Evolutionary conservation across 2,329 filamentous ascomycete genomes (phyloP).

Genomic region (Colletotrichum abscissum): DNA sequence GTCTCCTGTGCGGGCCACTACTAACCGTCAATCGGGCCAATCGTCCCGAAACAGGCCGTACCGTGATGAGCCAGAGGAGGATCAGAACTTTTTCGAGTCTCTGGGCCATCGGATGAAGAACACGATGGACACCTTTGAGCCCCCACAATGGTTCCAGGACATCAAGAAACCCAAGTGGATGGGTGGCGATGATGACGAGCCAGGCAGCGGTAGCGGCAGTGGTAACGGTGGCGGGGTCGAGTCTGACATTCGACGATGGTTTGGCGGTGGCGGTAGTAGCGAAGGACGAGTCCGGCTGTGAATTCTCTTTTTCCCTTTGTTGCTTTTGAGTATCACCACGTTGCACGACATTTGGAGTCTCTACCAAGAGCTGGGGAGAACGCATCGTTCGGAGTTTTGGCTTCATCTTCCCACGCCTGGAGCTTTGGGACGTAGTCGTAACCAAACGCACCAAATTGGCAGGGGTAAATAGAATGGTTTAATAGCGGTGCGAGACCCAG

Average conservation of each 20-base stretch:
- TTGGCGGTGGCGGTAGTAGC: slow-evolving; percentile 53
- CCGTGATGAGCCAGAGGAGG: slow-evolving; percentile 69
- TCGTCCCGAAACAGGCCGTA: slow-evolving; percentile 35
- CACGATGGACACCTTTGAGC: slow-evolving; percentile 85
- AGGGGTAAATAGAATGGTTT: slow-evolving; percentile 20
- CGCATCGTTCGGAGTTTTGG: slow-evolving; percentile 35
- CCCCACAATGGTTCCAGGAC: slow-evolving; percentile 85
- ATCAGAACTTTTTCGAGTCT: slow-evolving; percentile 85
- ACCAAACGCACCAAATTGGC: slow-evolving; percentile 4
- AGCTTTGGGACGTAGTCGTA: slow-evolving; percentile 1
- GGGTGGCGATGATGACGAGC: slow-evolving; percentile 65
- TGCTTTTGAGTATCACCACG: slow-evolving; percentile 15
- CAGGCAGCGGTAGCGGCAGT: slow-evolving; percentile 41
- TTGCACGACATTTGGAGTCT: slow-evolving; percentile 28
- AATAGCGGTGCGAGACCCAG: slow-evolving; percentile 5
- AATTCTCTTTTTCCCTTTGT: slow-evolving; percentile 3
- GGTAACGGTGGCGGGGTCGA: slow-evolving; percentile 16
- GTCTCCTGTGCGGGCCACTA: slow-evolving; percentile 57
- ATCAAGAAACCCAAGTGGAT: slow-evolving; percentile 88
- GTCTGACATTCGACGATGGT: slow-evolving; percentile 67
- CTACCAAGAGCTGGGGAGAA: slow-evolving; percentile 39
- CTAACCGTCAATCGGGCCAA: slow-evolving; percentile 42
- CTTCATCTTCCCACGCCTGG: slow-evolving; percentile 27
- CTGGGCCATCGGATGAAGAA: slow-evolving; percentile 90
- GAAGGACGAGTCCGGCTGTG: slow-evolving; percentile 45